phyloP scores from a whole-genome alignment of 2,329 filamentous ascomycete species.

The Ceratocystis destructans region DNA sequence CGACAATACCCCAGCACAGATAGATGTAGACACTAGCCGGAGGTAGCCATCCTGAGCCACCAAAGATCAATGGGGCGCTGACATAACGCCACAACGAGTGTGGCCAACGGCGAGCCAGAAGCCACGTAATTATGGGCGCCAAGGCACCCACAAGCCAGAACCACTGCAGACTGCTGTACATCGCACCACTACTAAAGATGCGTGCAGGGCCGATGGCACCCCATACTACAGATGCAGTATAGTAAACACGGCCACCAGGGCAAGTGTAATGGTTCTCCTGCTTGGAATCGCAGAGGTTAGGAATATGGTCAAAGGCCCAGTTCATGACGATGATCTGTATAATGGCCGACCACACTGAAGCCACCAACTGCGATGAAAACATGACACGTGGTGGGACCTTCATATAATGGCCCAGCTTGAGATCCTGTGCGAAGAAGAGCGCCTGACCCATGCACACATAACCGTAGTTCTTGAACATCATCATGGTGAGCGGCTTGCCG shows the following conservation, averaged over 20 bases:
- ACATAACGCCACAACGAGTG: conserved; percentile 50
- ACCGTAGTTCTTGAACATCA: conserved; percentile 66
- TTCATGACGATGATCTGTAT: conserved; percentile 53
- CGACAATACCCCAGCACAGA: conserved; percentile 55
- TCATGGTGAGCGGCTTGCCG: conserved; percentile 56
- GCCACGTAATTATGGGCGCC: conserved; percentile 49
- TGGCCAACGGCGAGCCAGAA: conserved; percentile 47
- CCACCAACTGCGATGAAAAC: conserved; percentile 46
- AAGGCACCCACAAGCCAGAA: conserved; percentile 57
- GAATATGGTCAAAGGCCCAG: conserved; percentile 49
- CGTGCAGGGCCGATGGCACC: conserved; percentile 57
- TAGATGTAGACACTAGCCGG: conserved; percentile 60
- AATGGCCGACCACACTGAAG: conserved; percentile 47
- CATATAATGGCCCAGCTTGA: conserved; percentile 59
- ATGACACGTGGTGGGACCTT: conserved; percentile 48
- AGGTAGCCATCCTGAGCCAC: conserved; percentile 48
- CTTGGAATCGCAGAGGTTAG: conserved; percentile 42
- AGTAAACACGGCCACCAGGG: conserved; percentile 43
- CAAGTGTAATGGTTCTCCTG: conserved; percentile 45
- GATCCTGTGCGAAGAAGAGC: conserved; percentile 49
- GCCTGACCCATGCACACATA: conserved; percentile 56
- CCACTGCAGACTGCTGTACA: conserved; percentile 52
- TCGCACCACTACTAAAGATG: conserved; percentile 49
- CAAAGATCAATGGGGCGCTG: conserved; percentile 54
- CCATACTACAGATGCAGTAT: conserved; percentile 59